Percentiles rank a stretch among this genome's conserved stretches.
Evolutionary conservation across 2,329 filamentous ascomycete genomes (phyloP).

Genomic region (Aspergillus calidoustus): DNA sequence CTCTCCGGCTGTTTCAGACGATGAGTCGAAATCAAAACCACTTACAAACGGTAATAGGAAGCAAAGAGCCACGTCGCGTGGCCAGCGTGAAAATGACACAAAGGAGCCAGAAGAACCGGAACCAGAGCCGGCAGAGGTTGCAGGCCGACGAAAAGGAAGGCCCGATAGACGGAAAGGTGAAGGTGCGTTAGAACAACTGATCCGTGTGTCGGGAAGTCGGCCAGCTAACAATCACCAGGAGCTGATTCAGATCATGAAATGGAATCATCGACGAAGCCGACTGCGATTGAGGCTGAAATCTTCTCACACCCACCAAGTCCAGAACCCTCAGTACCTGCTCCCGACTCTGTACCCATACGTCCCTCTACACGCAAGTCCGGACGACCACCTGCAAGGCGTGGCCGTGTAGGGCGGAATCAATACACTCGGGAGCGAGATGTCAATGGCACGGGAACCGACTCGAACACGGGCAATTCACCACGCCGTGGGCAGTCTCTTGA

Average conservation of each 20-base stretch:
- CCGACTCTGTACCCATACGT: constrained; percentile 40
- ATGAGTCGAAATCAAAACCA: constrained; percentile 58
- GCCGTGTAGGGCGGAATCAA: constrained; percentile 74
- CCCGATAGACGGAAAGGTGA: constrained; percentile 80
- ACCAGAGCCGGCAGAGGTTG: constrained; percentile 72
- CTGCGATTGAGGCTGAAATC: constrained; percentile 43
- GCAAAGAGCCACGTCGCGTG: constrained; percentile 61
- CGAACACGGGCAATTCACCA: constrained; percentile 40
- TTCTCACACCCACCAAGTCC: constrained; percentile 46
- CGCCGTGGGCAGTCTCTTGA: constrained; percentile 48
- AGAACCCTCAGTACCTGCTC: constrained; percentile 46
- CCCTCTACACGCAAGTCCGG: constrained; percentile 63
- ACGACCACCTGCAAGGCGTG: constrained; percentile 67
- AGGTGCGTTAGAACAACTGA: constrained; percentile 57
- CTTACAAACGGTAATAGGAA: constrained; percentile 57
- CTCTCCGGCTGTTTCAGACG: constrained; percentile 63
- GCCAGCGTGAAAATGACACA: constrained; percentile 54
- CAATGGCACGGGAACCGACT: constrained; percentile 54
- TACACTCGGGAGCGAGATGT: constrained; percentile 78
- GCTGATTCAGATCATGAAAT: constrained; percentile 74
- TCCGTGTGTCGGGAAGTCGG: background rate
- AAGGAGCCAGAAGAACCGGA: constrained; percentile 67
- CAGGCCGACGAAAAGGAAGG: constrained; percentile 78
- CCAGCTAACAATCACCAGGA: constrained; percentile 42
- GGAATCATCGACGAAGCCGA: constrained; percentile 57